Base-by-base conservation (phyloP, 2,329 filamentous ascomycete genomes). In the Trichoderma polysporum region DNA sequence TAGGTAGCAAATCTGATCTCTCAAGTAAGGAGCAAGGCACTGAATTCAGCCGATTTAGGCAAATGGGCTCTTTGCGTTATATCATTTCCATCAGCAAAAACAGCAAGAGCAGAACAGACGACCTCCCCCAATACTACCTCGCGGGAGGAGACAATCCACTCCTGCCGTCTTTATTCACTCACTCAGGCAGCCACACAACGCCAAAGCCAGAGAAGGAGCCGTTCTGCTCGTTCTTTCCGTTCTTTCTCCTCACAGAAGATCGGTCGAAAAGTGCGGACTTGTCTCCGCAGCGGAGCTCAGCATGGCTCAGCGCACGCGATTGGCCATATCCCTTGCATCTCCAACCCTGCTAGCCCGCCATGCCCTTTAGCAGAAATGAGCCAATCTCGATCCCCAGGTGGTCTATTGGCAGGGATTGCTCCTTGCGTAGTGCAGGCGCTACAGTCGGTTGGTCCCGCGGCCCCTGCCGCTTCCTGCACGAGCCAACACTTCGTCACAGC, bases 401-500 rank as follows among this genome's bases (percentile, higher is more conserved):
- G 78, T 70, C 65, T 70, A 31, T 68, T 66, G 66, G 62, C 57
- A 72, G 68, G 67, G 61, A 56, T 53, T 58, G 45, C 71, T 65
- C 75, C 76, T 68, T 75, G 75, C 59, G 63, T 65, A 70, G 70
- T 72, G 72, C 70, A 71, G 71, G 73, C 76, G 76, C 79, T 79
- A 77, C 73, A 74, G 76, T 78, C 79, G 79, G 79, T 80, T 79
- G 79, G 79, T 80, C 79, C 82, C 80, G 79, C 78, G 77, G 79
- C 76, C 77, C 80, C 80, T 78, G 75, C 76, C 74, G 76, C 74
- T 74, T 64, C 75, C 77, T 83, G 81, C 80, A 82, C 77, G 76
- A 78, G 77, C 75, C 75, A 77, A 72, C 69, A 70, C 75, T 71
- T 80, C 78, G 77, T 83, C 82, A 84, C 82, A 82, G 68, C 67